Evolutionary conservation across 208 protist species (phyloP), one percentile per base, ranked within the genome.

Genomic region (Vickermania ingenoplastis): DNA sequence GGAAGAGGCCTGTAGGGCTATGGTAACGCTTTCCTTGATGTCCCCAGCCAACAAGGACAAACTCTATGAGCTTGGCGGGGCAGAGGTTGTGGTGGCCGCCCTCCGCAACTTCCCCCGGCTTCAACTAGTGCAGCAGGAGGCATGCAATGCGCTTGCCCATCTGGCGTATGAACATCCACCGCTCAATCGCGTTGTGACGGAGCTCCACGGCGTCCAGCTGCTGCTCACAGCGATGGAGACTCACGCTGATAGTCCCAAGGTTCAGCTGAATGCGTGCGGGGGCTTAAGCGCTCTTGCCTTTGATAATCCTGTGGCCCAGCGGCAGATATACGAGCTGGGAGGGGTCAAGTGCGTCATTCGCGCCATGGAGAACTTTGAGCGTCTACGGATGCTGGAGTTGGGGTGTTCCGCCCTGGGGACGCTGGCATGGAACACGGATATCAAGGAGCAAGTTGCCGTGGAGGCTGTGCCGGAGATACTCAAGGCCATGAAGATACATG

Each of bases 281-380:
- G 90, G 83, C n/a, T 77, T 96, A 31, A 92, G 86, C 66, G 90
- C 85, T 17, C 76, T 96, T 17, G 90, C 90, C 4, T 96, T 96
- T 66, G 87, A 96, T 64, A 96, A 96, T 65, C 75, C 82, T 24
- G 66, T 85, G 11, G 90, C 85, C 1, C 90, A 96, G 67, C 75
- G 78, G 65, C 87, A 96, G 62, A 94, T 96, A 60, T 93, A 89
- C 41, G 84, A 94, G 59, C 65, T 91, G 21, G 84, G 75, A 27
- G 90, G 90, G 28, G 86, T 94, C n/a, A 48, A 79, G 57, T 91
- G 83, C 68, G 73, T 96, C 57, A 93, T 94, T 36, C 65, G 78
- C 69, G 90, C 87, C 24, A 94, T 94, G 86, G 73, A 79, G 31
- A 79, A 83, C 68, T 91, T 87, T 67, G 87, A 94, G 73, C 72